Evolutionary conservation across 768 basidiomycete species (phyloP).

Genomic region (Pholiota molesta): DNA sequence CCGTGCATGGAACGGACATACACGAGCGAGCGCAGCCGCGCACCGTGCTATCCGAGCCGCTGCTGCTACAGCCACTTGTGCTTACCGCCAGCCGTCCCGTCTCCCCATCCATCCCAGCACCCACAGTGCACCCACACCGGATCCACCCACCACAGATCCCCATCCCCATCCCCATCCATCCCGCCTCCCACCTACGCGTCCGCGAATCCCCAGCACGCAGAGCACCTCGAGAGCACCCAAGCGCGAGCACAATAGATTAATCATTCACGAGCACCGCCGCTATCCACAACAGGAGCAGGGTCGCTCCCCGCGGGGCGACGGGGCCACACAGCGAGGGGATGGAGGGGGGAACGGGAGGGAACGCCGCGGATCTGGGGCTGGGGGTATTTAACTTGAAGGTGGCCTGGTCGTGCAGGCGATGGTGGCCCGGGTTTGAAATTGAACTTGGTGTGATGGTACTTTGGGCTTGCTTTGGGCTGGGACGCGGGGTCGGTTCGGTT

Average conservation of each 20-base stretch:
- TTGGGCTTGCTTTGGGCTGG: not conserved
- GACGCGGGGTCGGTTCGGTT: not conserved
- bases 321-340: not conserved
- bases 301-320: not conserved
- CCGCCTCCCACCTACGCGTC: not conserved
- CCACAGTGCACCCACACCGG: slow-evolving; percentile 1
- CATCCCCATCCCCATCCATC: too few species aligned
- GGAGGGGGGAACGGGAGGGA: not conserved
- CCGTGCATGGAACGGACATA: not conserved
- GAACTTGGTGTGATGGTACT: too few species aligned
- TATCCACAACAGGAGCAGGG: not conserved
- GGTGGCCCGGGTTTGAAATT: not conserved
- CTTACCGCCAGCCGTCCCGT: not conserved
- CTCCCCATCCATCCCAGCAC: not conserved
- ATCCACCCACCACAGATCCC: not conserved
- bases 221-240: not conserved
- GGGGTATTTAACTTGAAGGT: not conserved
- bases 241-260: not conserved
- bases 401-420: not conserved
- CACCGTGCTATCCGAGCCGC: not conserved
- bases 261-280: not conserved
- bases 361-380: not conserved
- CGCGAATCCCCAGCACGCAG: not conserved
- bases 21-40: not conserved
- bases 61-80: not conserved